These are phyloP conservation scores for Aspergillus japonicus DNA, from an alignment of 2,329 filamentous ascomycete species.

Conservation along the genomic window DNA sequence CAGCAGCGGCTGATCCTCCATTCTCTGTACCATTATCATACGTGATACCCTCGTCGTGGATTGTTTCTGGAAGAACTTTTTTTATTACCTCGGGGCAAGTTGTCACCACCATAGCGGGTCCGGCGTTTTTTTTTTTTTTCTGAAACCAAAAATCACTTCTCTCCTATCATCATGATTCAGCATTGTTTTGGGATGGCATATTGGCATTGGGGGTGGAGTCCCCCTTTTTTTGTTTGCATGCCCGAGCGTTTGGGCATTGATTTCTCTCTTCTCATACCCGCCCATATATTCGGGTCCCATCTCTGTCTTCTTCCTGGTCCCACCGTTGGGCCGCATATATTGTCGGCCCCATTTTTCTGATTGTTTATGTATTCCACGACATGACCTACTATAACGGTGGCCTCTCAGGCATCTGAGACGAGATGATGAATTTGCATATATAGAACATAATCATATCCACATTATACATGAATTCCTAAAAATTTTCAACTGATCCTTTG, in stretches of 20 bases:
- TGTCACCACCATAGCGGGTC: conserved; percentile 12
- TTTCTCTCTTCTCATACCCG: conserved; percentile 13
- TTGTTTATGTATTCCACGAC: not conserved
- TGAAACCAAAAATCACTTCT: conserved; percentile 5
- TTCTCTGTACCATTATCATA: conserved; percentile 12
- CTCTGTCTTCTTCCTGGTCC: not conserved
- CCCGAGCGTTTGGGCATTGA: conserved; percentile 16
- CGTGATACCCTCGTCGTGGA: conserved; percentile 18
- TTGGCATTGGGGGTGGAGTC: not conserved
- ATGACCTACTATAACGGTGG: not conserved
- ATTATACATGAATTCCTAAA: not conserved
- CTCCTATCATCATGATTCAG: conserved; percentile 8
- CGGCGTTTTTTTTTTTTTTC: conserved; percentile 8
- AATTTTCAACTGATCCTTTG: not conserved
- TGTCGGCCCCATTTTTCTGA: not conserved
- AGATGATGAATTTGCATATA: conserved; percentile 7
- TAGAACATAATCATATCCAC: not conserved
- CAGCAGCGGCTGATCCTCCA: conserved; percentile 5
- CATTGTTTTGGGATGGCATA: not conserved
- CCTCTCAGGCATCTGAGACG: not conserved
- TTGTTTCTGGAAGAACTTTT: conserved; percentile 3
- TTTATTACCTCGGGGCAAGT: conserved; percentile 7
- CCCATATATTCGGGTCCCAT: not conserved
- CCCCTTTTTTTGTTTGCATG: conserved; percentile 7
- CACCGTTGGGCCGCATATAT: conserved; percentile 12